Base-by-base conservation (phyloP, 306 rosid genomes). In the Rosa persica region DNA sequence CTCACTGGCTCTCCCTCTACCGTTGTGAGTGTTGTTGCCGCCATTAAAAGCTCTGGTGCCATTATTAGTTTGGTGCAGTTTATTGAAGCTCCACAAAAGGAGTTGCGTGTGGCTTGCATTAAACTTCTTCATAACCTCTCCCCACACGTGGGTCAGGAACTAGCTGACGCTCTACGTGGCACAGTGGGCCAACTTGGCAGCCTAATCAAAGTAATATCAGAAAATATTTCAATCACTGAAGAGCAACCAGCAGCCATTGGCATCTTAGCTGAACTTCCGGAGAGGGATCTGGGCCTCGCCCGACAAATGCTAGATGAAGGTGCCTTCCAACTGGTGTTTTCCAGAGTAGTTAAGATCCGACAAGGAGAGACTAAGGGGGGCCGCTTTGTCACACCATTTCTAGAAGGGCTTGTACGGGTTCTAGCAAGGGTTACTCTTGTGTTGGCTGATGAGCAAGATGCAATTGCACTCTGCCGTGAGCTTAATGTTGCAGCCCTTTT, bases 1-100 rank as follows among this genome's bases (percentile, higher is more conserved):
- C 98, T 95, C 49, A 91, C 99, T 38, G 76, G 0, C 85, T 86
- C 92, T 86, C 89, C 87, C 61, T 87, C 92, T 55, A 84, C 92
- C 0, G 89, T 91, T 76, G 39, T 75, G 69, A 93, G 89, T 82
- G 92, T 95, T 71, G 97, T 91, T 74, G 38, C 93, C 27, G 98
- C 99, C 76, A 91, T 93, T 84, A 91, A 89, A 87, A 95, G 96
- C 88, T 93, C 98, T n/a, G 98, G 99, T 36, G 99, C 99, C 81
- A 91, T 89, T 75, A 93, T 89, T 83, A 95, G 98, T 84, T 81
- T 93, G 78, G 98, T 93, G 77, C 99, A 95, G 81, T 93, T 95
- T 83, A 89, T 93, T 23, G 99, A 95, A 87, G 98, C 98, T 80
- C 93, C 94, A 67, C 99, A 95, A 83, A 89, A 79, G 81, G 99